Evolutionary conservation across 495 filamentous ascomycete species (phyloP).

Genomic region (Aspergillus steynii): DNA sequence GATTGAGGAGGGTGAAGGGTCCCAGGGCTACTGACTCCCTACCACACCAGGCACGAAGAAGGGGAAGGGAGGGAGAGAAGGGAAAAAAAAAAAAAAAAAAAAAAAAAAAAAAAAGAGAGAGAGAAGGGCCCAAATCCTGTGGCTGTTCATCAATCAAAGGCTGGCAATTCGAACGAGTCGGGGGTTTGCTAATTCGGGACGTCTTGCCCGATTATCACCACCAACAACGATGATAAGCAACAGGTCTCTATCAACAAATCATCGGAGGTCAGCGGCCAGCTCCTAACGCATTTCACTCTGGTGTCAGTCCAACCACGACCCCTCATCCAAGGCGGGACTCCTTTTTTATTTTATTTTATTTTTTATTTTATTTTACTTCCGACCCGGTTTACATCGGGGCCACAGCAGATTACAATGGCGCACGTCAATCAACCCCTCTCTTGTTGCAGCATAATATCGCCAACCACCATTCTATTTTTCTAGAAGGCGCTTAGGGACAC

Average conservation of each 20-base stretch:
- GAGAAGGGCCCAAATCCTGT: not conserved
- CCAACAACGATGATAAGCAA: constrained; percentile 17
- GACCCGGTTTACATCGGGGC: constrained; percentile 20
- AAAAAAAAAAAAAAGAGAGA: constrained; percentile 1
- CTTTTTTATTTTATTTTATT: constrained; percentile 3
- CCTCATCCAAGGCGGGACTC: constrained; percentile 15
- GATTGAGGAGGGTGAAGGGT: constrained; percentile 1
- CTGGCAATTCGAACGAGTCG: constrained; percentile 1
- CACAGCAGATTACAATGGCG: constrained; percentile 11
- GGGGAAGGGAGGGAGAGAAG: not conserved
- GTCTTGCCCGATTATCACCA: constrained; percentile 9
- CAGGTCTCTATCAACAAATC: constrained; percentile 12
- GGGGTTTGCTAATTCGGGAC: constrained; percentile 13
- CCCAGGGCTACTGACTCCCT: not conserved
- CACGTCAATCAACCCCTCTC: constrained; percentile 20
- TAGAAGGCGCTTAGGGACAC: constrained; percentile 19
- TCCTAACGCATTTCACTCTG: constrained; percentile 10
- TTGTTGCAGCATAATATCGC: constrained; percentile 9
- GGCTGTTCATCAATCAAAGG: not conserved
- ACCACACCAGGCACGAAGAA: not conserved
- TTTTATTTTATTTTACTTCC: not conserved
- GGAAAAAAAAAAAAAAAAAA: not conserved
- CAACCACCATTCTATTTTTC: constrained; percentile 17
- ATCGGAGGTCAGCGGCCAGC: constrained; percentile 8
- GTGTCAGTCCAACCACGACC: constrained; percentile 12